Evolutionary conservation across 495 filamentous ascomycete genomes (phyloP).

Genomic region (Massariosphaeria phaeospora): DNA sequence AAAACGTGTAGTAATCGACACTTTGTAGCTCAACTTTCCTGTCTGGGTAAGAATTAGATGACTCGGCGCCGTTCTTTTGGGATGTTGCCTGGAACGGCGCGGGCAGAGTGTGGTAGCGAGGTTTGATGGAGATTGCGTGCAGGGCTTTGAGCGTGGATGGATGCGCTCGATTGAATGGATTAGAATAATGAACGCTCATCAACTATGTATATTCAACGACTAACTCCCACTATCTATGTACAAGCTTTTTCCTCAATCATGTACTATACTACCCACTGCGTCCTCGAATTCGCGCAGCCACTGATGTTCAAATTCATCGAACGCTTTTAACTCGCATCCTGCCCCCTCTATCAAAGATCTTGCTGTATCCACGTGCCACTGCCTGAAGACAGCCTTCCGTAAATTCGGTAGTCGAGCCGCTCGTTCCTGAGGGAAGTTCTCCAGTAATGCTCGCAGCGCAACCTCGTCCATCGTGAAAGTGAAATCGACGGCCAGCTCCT

Average conservation of each 20-base stretch:
- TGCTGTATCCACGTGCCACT: neutral
- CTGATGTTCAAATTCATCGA: neutral
- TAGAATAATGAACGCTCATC: no score
- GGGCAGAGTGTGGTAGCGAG: conserved; percentile 1
- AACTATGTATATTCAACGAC: no score
- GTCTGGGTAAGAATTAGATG: neutral
- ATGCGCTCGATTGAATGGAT: no score
- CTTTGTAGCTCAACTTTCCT: neutral
- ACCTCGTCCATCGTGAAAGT: neutral
- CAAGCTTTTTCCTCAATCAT: neutral
- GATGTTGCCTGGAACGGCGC: neutral
- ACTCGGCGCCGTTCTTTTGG: neutral
- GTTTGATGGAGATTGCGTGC: neutral
- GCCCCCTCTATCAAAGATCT: neutral
- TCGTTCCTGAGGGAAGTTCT: neutral
- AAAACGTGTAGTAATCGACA: neutral
- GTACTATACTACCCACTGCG: neutral
- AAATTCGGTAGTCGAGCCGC: neutral
- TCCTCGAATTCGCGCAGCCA: no score
- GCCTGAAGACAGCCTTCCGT: neutral
- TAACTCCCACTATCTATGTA: no score
- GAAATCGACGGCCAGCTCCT: neutral
- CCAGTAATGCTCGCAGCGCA: neutral
- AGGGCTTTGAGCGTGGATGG: neutral
- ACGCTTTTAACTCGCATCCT: neutral